phyloP scores from a whole-genome alignment of 257 asterid species.

The Solanum gandarillasii region DNA sequence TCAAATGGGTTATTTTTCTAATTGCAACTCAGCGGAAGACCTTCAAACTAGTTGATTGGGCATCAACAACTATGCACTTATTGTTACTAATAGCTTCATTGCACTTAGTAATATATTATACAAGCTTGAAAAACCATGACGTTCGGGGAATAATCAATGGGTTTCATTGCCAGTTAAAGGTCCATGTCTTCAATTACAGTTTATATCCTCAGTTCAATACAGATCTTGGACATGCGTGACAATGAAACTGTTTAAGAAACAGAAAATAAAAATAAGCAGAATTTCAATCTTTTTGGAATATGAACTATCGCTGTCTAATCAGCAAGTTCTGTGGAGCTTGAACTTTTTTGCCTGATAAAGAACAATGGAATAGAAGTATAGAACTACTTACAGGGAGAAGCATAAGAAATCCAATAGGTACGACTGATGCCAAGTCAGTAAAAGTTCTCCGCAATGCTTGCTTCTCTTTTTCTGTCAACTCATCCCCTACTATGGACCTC shows the following conservation, averaged over 20 bases:
- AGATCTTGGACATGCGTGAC: not conserved
- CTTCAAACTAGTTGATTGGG: not conserved
- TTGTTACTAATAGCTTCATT: not conserved
- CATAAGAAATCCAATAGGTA: slow-evolving; percentile 95
- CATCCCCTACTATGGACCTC: slow-evolving; percentile 75
- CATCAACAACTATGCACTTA: not conserved
- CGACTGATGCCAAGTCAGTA: slow-evolving; percentile 91
- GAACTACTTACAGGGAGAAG: slow-evolving; percentile 78
- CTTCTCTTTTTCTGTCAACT: slow-evolving; percentile 80
- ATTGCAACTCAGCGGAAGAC: not conserved
- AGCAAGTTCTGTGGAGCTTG: not conserved
- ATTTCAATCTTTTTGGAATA: not conserved
- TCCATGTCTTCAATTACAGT: not conserved
- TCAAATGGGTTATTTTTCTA: not conserved
- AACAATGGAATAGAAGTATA: not conserved
- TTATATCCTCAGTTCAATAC: not conserved
- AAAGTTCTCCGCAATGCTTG: slow-evolving; percentile 86
- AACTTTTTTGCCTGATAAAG: not conserved
- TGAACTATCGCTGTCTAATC: not conserved
- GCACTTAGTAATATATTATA: not conserved
- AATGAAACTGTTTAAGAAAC: not conserved
- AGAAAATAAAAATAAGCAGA: not conserved
- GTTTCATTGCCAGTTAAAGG: not conserved
- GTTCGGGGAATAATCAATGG: not conserved
- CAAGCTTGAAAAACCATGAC: not conserved